Base-by-base conservation (phyloP, 2,329 filamentous ascomycete species). In the Beauveria scarabaeidicola region DNA sequence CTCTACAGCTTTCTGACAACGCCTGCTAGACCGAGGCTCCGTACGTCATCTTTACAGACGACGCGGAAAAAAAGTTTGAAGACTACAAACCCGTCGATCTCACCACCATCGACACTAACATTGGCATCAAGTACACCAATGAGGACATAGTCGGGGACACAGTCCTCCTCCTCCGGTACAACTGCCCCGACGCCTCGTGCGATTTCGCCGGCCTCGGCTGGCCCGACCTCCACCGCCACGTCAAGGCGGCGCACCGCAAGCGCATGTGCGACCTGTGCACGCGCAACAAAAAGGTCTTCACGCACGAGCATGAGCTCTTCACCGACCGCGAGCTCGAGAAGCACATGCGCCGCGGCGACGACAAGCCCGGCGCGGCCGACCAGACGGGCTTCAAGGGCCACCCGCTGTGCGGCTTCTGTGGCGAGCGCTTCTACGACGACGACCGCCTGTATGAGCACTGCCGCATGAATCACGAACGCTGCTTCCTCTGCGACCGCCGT, bases 351-450 rank as follows among this genome's bases (percentile, higher is more conserved):
- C 85, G 88, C 63, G 94, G 94, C 61, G 94, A 99, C 68, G 90
- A 97, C 70, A 88, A 88, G 64, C 92, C 93, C 4, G 93, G 94
- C 38, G 88, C 92, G 0, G 79, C 89, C 41, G 90, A 97, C 67
- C 94, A 97, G 77, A 97, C 90, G 29, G 94, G 94, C 1, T 99
- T 99, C 77, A 94, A 89, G 71, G 94, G 94, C 9, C 94, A 99
- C 70, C 94, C 94, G 0, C 84, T 97, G 57, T 99, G 94, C 73
- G 89, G 86, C 5, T 99, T 99, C 74, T 99, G 94, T 72, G 85
- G 87, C 58, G 84, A 91, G 70, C 83, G 93, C 40, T 99, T 97
- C 74, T 99, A 97, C 72, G 92, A 95, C 50, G 91, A 92, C 66
- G 94, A 99, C 70, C 95, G 97, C 75, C 80, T 99, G 1, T 99